Conservation (phyloP, 2,329 filamentous ascomycete genomes). For the Bipolaris sorokiniana region DNA sequence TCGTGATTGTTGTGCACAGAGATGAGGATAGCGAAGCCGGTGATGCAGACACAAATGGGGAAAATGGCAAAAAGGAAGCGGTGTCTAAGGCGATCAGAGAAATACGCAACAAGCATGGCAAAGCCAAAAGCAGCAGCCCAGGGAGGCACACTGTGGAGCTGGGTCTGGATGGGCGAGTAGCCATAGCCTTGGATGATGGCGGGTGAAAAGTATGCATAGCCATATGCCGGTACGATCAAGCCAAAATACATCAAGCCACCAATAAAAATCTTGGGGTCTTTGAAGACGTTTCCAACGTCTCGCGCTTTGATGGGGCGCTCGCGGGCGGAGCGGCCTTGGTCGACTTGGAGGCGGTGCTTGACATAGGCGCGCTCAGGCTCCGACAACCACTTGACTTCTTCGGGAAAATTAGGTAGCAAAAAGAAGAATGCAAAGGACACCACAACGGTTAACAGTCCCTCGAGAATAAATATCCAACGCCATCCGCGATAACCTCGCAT, state of each 20-base stretch:
- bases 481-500: conserved; percentile 72
- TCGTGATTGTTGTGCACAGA: conserved; percentile 69
- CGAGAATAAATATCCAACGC: conserved; percentile 85
- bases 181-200: conserved; percentile 57
- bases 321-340: conserved; percentile 55
- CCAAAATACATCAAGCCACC: conserved; percentile 61
- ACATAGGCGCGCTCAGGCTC: conserved; percentile 56
- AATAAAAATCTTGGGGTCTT: conserved; percentile 56
- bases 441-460: conserved; percentile 54
- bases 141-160: conserved; percentile 62
- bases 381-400: conserved; percentile 56
- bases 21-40: conserved; percentile 78
- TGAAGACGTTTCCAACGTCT: conserved; percentile 56
- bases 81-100: conserved; percentile 74
- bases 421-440: conserved; percentile 57
- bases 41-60: conserved; percentile 71
- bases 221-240: conserved; percentile 49
- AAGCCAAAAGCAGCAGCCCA: conserved; percentile 79
- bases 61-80: conserved; percentile 75
- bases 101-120: conserved; percentile 73
- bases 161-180: conserved; percentile 61
- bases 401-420: conserved; percentile 57
- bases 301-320: conserved; percentile 52
- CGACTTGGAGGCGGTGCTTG: conserved; percentile 53
- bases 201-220: conserved; percentile 57